Evolutionary conservation across 2,329 filamentous ascomycete species (phyloP).

Genomic region (Dactylonectria estremocensis): DNA sequence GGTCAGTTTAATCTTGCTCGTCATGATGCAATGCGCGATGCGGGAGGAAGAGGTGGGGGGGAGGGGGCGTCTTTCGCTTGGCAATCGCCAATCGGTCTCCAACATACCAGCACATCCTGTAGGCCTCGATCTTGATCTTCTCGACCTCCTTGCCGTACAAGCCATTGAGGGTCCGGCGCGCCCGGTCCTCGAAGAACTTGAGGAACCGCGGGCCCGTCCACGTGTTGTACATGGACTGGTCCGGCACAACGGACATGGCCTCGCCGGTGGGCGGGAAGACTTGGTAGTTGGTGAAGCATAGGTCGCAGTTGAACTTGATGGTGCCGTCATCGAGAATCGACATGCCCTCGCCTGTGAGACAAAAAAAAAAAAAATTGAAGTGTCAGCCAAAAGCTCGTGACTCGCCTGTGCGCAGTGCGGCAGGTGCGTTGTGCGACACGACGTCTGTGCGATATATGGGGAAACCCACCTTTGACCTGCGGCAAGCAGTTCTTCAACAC

Average conservation of each 20-base stretch:
- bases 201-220: slow-evolving; percentile 58
- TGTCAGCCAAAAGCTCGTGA: slow-evolving; percentile 22
- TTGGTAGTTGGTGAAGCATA: slow-evolving; percentile 70
- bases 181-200: slow-evolving; percentile 61
- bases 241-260: slow-evolving; percentile 67
- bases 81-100: slow-evolving; percentile 10
- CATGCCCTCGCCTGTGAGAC: slow-evolving; percentile 57
- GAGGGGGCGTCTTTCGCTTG: background rate
- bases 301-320: slow-evolving; percentile 74
- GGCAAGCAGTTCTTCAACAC: slow-evolving; percentile 65
- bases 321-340: slow-evolving; percentile 63
- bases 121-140: slow-evolving; percentile 57
- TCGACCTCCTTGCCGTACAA: slow-evolving; percentile 60
- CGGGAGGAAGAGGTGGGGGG: too few relatives aligned
- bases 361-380: background rate
- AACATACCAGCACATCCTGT: slow-evolving; percentile 62
- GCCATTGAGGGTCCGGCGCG: slow-evolving; percentile 56
- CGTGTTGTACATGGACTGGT: slow-evolving; percentile 58
- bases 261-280: slow-evolving; percentile 63
- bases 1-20: slow-evolving; percentile 29
- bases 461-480: slow-evolving; percentile 58
- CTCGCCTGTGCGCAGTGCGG: background rate
- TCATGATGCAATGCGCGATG: background rate
- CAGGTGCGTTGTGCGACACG: background rate
- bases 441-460: slow-evolving; percentile 2